Base-by-base conservation (phyloP, 2,329 filamentous ascomycete species). In the Apiospora aurea region DNA sequence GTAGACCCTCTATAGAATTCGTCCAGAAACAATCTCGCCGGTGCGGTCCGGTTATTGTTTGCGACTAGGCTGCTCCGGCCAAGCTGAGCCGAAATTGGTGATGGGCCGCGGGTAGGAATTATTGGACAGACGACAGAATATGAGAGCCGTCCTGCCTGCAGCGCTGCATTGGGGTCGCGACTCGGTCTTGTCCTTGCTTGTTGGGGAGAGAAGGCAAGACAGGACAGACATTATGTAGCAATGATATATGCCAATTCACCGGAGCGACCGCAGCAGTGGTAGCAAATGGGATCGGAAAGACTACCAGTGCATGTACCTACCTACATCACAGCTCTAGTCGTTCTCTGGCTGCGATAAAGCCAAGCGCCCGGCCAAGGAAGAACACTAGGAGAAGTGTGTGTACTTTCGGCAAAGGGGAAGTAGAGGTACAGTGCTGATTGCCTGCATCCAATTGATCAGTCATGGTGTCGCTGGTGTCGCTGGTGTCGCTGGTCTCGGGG, bases 41-140 rank as follows among this genome's bases (percentile, higher is more conserved):
- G 57, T 41, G 57, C 57, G 57, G 57, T 64, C 57, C 57, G 57
- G 57, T 64, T 64, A 64, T 64, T 64, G 57, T 64, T 41, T 24
- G 41, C 29, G 41, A 41, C 57, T 64, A 64, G 57, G 34, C 57
- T 41, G 34, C 34, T 41, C 57, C 57, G 57, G 57, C 57, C 57
- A 64, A 24, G 41, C 57, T 61, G 53, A 61, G 21, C 53, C 53
- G 53, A 61, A 61, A 61, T 61, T 61, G 53, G 21, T 4, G 29
- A 61, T 61, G 53, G 53, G 16, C 53, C 53, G 53, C 53, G 53
- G 53, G 53, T 61, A 61, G 38, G 16, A 24, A 61, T 38, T 61
- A 61, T 21, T 61, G 53, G 53, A 34, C 11, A n/a, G 53, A 21
- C 16, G 29, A 34, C 18, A 38, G 53, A 38, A 29, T 34, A 4